Evolutionary conservation across 139 green algal genomes (phyloP), one percentile per base, ranked within the genome.

Genomic region (Coccomyxa sp.): DNA sequence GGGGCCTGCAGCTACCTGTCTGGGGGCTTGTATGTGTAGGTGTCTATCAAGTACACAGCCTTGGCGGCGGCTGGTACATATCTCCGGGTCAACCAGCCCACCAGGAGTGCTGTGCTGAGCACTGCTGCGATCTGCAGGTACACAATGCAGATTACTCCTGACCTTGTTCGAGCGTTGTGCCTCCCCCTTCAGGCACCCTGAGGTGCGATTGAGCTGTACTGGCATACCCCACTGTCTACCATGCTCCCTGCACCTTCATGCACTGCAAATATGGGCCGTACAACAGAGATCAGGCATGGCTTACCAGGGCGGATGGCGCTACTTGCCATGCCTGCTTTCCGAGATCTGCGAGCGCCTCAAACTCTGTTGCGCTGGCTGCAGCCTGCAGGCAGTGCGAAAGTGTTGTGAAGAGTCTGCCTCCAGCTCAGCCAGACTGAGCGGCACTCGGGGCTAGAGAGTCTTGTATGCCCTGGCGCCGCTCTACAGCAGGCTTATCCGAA

Each of bases 31-130:
- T 88, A 95, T 55, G 91, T 90, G 22, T 85, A 74, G 77, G 91
- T 97, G 84, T 97, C 92, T 10, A 98, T 76, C 27, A 98, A 79
- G 85, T 98, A 98, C 9, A 98, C 95, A 7, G 94, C 9, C 34
- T 74, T 74, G 3, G 34, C 35, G 12, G 35, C 33, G 40, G 34
- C 35, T 34, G 69, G 69, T 34, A 41, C 34, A 44, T 50, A 74
- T 8, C 27, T 31, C 14, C 34, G 69, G 2, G 69, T 50, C 33
- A 41, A 31, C 34, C 35, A 74, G 44, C 12, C 69, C 35, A 41
- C 35, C 12, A 41, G 0, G 3, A 74, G 69, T 34, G 44, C 69
- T 12, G 44, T 27, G 69, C 69, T 74, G 14, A 74, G 34, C 34
- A 71, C 64, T 36, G 64, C n/a, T 29, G 35, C 64, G 14, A 71